Conservation (phyloP, 2,329 filamentous ascomycete species). For the Cercospora canescens region DNA sequence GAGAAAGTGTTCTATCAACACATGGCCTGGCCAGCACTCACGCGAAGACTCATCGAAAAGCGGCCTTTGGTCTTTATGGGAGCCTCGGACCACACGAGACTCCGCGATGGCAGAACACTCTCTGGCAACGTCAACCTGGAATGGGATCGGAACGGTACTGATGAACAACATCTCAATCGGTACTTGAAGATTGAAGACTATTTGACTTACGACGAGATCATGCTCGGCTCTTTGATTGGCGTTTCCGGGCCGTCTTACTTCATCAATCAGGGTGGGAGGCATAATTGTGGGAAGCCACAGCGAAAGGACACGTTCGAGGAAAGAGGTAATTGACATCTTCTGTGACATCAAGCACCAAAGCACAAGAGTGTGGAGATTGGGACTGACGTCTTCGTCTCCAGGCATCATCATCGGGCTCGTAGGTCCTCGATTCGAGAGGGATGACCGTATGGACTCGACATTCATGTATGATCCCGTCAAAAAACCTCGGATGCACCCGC, state of each 20-base stretch:
- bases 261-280: slow-evolving; percentile 33
- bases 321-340: slow-evolving; percentile 11
- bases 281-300: slow-evolving; percentile 22
- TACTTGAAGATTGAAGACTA: slow-evolving; percentile 28
- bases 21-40: slow-evolving; percentile 26
- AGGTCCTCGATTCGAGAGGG: slow-evolving; percentile 35
- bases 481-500: slow-evolving; percentile 20
- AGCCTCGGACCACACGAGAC: slow-evolving; percentile 28
- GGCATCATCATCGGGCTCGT: slow-evolving; percentile 35
- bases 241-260: slow-evolving; percentile 33
- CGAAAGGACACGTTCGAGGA: slow-evolving; percentile 23
- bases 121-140: slow-evolving; percentile 11
- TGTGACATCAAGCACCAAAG: too few relatives aligned
- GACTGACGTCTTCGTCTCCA: not conserved
- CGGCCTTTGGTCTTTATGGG: slow-evolving; percentile 34
- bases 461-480: slow-evolving; percentile 24
- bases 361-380: too few relatives aligned
- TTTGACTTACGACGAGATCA: slow-evolving; percentile 38
- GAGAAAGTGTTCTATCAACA: slow-evolving; percentile 33
- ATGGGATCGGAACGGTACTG: slow-evolving; percentile 34
- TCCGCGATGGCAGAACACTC: slow-evolving; percentile 28
- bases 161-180: slow-evolving; percentile 23
- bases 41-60: slow-evolving; percentile 32
- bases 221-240: slow-evolving; percentile 35
- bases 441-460: slow-evolving; percentile 33